Base-by-base conservation (phyloP, 768 basidiomycete genomes). In the Hypholoma fasciculare region DNA sequence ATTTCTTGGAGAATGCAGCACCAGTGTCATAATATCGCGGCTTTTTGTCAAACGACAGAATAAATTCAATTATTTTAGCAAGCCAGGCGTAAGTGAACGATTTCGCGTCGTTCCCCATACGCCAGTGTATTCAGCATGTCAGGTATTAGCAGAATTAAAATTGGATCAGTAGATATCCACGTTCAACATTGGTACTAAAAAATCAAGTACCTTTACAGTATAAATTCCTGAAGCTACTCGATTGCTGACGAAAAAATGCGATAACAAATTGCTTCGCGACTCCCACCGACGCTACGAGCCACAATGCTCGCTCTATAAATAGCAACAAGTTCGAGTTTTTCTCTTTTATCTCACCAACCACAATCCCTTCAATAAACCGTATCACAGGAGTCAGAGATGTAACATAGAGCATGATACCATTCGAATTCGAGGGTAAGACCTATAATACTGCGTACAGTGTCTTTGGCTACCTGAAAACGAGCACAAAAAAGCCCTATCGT, bases 371-470 rank as follows among this genome's bases (percentile, higher is more conserved):
- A 23, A 23, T 12, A 16, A 46, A 19, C 17, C 17, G 7, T 46
- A 17, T 17, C 6, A 17, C 44, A 11, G 19, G 12, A 19, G 8
- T 2, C 4, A 43, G 23, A 19, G 44, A 19, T 23, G n/a, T 12
- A n/a, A 51, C 34, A 20, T 38, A 53, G 4, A 39, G 52, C 8
- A 53, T 12, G 16, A 27, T 53, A 7, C 52, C 52, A 30, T 62
- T 67, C 54, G n/a, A 11, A 34, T 54, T 65, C 14, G 54, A 49
- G 3, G 55, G 40, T 13, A 54, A 68, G 37, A 56, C 64, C 1
- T 77, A 72, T 67, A 62, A 76, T 61, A 82, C 80, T 13, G 79
- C 74, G 74, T 82, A 78, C 66, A 75, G 68, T 52, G 56, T 80
- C 49, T 60, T 75, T 37, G 81, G 81, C n/a, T 71, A 77, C 52